phyloP scores from a whole-genome alignment of 2,329 filamentous ascomycete genomes.

The Chaetomiaceae sp. region DNA sequence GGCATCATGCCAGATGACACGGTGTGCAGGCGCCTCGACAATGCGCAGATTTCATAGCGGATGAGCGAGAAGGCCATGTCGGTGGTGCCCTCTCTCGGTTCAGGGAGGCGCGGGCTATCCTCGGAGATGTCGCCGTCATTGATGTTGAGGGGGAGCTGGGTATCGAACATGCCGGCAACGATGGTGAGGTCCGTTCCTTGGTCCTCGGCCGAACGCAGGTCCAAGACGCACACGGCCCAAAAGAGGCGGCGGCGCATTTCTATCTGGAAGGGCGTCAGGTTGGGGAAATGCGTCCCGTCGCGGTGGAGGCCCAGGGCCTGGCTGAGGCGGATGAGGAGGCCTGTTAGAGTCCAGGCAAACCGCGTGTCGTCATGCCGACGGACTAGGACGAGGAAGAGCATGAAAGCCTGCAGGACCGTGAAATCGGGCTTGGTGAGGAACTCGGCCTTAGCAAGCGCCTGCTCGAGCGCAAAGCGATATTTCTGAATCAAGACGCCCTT shows the following conservation, averaged over 20 bases:
- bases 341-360: constrained; percentile 60
- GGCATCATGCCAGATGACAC: constrained; percentile 32
- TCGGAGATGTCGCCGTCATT: constrained; percentile 49
- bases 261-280: constrained; percentile 54
- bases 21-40: constrained; percentile 37
- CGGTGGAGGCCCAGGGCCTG: constrained; percentile 52
- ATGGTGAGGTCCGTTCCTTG: constrained; percentile 50
- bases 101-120: constrained; percentile 43
- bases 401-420: constrained; percentile 56
- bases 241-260: constrained; percentile 60
- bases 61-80: constrained; percentile 46
- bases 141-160: constrained; percentile 51
- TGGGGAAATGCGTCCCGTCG: constrained; percentile 50
- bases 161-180: constrained; percentile 44
- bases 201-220: constrained; percentile 56
- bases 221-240: constrained; percentile 56
- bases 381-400: constrained; percentile 52
- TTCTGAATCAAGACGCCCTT: constrained; percentile 42
- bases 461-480: constrained; percentile 52
- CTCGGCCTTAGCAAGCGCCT: constrained; percentile 56
- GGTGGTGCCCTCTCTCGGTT: constrained; percentile 46
- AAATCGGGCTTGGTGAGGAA: constrained; percentile 58
- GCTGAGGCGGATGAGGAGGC: constrained; percentile 53
- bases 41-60: constrained; percentile 39
- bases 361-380: constrained; percentile 47